Evolutionary conservation across 305 asterid genomes (phyloP), one percentile per base, ranked within the genome.

Genomic region (Fraxinus dipetala): DNA sequence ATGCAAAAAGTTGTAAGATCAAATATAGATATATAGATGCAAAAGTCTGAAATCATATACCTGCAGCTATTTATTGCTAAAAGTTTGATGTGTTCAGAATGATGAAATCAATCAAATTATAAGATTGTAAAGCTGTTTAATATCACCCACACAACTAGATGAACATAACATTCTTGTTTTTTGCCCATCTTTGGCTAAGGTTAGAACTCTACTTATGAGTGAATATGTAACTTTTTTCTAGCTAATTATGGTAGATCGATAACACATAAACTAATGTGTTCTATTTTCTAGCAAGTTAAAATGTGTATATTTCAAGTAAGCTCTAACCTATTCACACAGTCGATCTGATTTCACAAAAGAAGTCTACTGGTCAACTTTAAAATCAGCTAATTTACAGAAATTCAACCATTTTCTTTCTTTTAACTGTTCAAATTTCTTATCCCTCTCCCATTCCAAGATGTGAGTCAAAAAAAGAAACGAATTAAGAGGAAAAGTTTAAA

Each of bases 51-150:
- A 38, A 65, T 65, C 35, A 26, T 65, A 65, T 8, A 65, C 6
- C 35, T 65, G 73, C 73, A 11, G 34, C 73, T 22, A 26, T 34
- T 34, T 34, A 34, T 10, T 65, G n/a, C 35, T 65, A 65, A 65
- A 65, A 65, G 73, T 65, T 26, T 3, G 34, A 24, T 65, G 73
- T 9, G 34, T 63, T 76, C 79, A 76, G 65, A 76, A 76, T 76
- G 79, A 76, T 76, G 40, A 28, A 76, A 43, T 43, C 28, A 43
- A 76, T 43, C 67, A 65, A 24, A 65, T 65, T 65, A 26, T 2
- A 65, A 10, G 34, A 65, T 9, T 65, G 73, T 26, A 65, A 26
- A 65, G 73, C 7, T 65, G 35, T 65, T 24, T 65, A 65, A 65
- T 26, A 26, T 65, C 7, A 65, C 26, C 73, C n/a, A 76, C 61